A percentile compares a stretch with the other conserved stretches of the same genome.
These are phyloP conservation scores for Bonia amplexicaulis DNA, from an alignment of 176 grass and related monocot species.

Conservation along the genomic window DNA sequence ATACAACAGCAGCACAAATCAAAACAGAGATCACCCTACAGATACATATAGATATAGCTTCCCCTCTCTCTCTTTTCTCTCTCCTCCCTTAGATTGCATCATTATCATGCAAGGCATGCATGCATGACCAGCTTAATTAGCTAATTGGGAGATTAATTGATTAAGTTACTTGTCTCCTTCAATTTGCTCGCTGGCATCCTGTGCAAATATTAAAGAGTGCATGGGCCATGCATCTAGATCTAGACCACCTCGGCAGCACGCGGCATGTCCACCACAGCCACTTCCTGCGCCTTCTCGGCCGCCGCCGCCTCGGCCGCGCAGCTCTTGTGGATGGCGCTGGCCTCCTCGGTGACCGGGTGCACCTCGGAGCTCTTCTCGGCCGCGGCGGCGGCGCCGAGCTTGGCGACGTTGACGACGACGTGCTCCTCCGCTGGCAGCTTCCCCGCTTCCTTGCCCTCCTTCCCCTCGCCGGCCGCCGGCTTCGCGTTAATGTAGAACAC, in stretches of 20 bases:
- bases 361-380: conserved; percentile 27
- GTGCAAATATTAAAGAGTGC: background rate
- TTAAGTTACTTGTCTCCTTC: background rate
- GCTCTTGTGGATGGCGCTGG: background rate
- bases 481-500: conserved; percentile 50
- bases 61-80: background rate
- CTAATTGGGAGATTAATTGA: background rate
- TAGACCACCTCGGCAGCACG: conserved; percentile 23
- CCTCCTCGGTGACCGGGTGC: conserved; percentile 25
- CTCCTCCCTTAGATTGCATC: background rate
- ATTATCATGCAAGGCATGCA: background rate
- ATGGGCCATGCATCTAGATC: background rate
- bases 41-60: background rate
- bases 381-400: background rate
- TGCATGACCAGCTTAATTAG: background rate
- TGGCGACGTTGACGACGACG: conserved; percentile 34
- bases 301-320: background rate
- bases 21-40: background rate
- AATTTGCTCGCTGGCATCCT: background rate
- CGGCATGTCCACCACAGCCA: background rate
- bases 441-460: conserved; percentile 26
- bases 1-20: background rate
- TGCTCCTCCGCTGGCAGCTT: conserved; percentile 17
- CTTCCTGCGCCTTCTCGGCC: background rate
- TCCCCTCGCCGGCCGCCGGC: background rate